Percentiles rank a stretch among this genome's conserved stretches.
These are phyloP conservation scores for Copromyces sp. DNA, from an alignment of 495 filamentous ascomycete species.

Conservation along the genomic window DNA sequence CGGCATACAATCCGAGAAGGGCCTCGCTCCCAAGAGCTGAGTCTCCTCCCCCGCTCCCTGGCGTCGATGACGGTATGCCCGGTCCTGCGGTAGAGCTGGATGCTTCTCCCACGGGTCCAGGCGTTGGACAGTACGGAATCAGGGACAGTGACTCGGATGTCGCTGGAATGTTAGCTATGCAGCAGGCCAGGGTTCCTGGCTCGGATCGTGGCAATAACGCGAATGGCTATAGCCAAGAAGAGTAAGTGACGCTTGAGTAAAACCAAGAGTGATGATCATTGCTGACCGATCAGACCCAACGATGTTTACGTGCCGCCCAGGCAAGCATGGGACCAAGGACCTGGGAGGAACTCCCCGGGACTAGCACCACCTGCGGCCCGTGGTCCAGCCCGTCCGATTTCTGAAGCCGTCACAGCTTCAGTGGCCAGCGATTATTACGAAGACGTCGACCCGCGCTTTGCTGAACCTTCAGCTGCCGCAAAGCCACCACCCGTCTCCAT, in stretches of 20 bases:
- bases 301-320: conserved; percentile 58
- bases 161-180: conserved; percentile 56
- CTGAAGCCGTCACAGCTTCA: conserved; percentile 15
- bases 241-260: conserved; percentile 44
- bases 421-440: conserved; percentile 66
- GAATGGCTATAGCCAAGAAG: conserved; percentile 60
- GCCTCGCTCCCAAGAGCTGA: conserved; percentile 41
- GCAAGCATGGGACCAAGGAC: conserved; percentile 43
- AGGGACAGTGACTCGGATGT: conserved; percentile 60
- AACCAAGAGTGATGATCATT: not conserved
- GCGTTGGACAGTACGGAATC: conserved; percentile 40
- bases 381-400: conserved; percentile 22
- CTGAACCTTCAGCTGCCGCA: conserved; percentile 21
- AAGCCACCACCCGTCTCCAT: conserved; percentile 21
- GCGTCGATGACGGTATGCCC: conserved; percentile 35
- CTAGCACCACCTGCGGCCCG: conserved; percentile 22
- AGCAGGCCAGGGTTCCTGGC: conserved; percentile 41
- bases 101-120: conserved; percentile 46
- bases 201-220: conserved; percentile 35
- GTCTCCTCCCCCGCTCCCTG: conserved; percentile 56
- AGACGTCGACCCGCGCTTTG: conserved; percentile 87
- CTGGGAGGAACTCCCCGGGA: conserved; percentile 32
- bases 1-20: conserved; percentile 33
- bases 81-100: conserved; percentile 86
- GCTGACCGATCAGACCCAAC: not conserved